These are phyloP conservation scores for Pseudogymnoascus sp. DNA, from an alignment of 2,329 filamentous ascomycete species.

Conservation along the genomic window DNA sequence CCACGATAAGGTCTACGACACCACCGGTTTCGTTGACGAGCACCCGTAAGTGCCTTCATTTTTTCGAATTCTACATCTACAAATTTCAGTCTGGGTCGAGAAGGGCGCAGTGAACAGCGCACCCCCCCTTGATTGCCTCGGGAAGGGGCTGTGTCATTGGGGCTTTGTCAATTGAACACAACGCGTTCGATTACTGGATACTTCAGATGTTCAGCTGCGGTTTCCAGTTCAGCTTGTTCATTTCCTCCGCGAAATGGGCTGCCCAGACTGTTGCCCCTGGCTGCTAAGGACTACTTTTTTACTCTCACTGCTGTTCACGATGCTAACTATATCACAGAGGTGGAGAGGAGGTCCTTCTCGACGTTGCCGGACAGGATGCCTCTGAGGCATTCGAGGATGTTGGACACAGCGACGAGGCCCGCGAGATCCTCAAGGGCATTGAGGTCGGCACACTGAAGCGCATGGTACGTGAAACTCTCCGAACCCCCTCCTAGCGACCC, in stretches of 20 bases:
- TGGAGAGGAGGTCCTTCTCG: slow-evolving; percentile 95
- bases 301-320: background rate
- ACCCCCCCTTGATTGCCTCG: background rate
- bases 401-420: slow-evolving; percentile 96
- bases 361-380: slow-evolving; percentile 90
- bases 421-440: slow-evolving; percentile 79
- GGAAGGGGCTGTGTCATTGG: background rate
- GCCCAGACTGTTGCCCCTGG: background rate
- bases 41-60: slow-evolving; percentile 61
- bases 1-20: slow-evolving; percentile 95
- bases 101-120: background rate
- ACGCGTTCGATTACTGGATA: too few relatives aligned
- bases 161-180: background rate
- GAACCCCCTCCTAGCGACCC: slow-evolving; percentile 10
- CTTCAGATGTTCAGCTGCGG: background rate
- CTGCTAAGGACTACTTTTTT: background rate
- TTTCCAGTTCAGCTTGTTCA: background rate
- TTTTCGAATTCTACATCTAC: slow-evolving; percentile 3
- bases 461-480: slow-evolving; percentile 48
- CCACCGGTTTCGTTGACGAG: slow-evolving; percentile 86
- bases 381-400: slow-evolving; percentile 99
- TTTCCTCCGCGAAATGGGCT: background rate
- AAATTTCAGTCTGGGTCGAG: background rate
- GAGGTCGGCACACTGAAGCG: slow-evolving; percentile 73
- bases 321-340: slow-evolving; percentile 51